Evolutionary conservation across 2,329 filamentous ascomycete species (phyloP).

Genomic region (Penicillium psychrosexuale): DNA sequence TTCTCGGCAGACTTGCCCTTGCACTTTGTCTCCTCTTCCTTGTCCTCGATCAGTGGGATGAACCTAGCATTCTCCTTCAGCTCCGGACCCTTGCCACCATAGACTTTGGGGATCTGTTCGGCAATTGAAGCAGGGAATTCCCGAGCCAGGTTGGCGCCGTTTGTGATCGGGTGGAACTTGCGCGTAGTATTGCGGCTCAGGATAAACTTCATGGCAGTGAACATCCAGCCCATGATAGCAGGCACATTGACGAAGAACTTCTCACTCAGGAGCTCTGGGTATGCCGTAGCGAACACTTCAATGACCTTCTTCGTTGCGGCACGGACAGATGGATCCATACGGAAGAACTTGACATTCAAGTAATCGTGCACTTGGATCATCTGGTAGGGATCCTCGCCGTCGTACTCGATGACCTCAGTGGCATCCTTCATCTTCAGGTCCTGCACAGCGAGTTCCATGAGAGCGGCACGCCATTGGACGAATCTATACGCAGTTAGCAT

Average conservation of each 20-base stretch:
- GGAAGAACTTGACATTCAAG: slow-evolving; percentile 79
- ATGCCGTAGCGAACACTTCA: slow-evolving; percentile 73
- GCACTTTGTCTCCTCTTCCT: slow-evolving; percentile 12
- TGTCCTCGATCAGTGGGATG: slow-evolving; percentile 30
- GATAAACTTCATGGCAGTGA: slow-evolving; percentile 71
- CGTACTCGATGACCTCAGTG: slow-evolving; percentile 63
- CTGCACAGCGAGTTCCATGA: slow-evolving; percentile 82
- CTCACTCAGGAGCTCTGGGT: slow-evolving; percentile 82
- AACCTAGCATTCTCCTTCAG: slow-evolving; percentile 42
- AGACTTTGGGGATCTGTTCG: slow-evolving; percentile 66
- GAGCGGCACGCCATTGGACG: slow-evolving; percentile 80
- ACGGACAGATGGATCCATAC: slow-evolving; percentile 73
- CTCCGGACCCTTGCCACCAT: slow-evolving; percentile 69
- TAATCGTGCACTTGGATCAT: slow-evolving; percentile 95
- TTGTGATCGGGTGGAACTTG: slow-evolving; percentile 75
- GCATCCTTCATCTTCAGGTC: slow-evolving; percentile 69
- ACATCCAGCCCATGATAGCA: slow-evolving; percentile 84
- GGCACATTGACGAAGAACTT: slow-evolving; percentile 98
- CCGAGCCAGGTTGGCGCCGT: slow-evolving; percentile 65
- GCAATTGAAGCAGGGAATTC: slow-evolving; percentile 58
- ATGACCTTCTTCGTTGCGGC: slow-evolving; percentile 77
- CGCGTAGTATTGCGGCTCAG: slow-evolving; percentile 69
- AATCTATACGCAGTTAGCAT: slow-evolving; percentile 56
- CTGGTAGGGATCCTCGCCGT: slow-evolving; percentile 74
- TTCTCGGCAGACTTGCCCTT: slow-evolving; percentile 5